These are phyloP conservation scores for Aspergillus sp. DNA, from an alignment of 2,329 filamentous ascomycete genomes.

Conservation along the genomic window DNA sequence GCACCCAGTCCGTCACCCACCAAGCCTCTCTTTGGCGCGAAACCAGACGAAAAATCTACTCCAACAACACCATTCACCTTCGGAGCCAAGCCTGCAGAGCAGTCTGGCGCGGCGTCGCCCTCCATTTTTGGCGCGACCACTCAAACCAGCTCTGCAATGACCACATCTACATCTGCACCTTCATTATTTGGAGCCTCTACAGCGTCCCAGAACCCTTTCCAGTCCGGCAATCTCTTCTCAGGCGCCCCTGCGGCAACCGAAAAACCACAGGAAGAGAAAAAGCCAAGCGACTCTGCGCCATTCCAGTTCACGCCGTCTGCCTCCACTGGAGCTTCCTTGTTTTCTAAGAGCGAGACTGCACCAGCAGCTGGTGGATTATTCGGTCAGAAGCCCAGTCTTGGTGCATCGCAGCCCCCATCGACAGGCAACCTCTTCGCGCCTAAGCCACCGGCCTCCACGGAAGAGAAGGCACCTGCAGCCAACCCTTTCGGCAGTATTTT, in stretches of 20 bases:
- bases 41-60: conserved; percentile 12
- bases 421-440: conserved; percentile 18
- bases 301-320: conserved; percentile 11
- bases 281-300: conserved; percentile 5
- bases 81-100: conserved; percentile 12
- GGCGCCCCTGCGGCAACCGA: conserved; percentile 8
- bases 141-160: conserved; percentile 7
- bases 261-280: conserved; percentile 9
- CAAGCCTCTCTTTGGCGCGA: conserved; percentile 17
- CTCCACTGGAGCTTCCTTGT: conserved; percentile 10
- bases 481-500: conserved; percentile 18
- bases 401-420: conserved; percentile 11
- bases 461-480: conserved; percentile 8
- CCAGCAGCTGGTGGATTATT: conserved; percentile 9
- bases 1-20: conserved; percentile 13
- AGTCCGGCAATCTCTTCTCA: conserved; percentile 14
- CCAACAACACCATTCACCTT: conserved; percentile 22
- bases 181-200: conserved; percentile 13
- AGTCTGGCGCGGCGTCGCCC: conserved; percentile 9
- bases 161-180: conserved; percentile 8
- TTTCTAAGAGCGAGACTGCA: conserved; percentile 11
- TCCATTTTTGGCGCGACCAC: conserved; percentile 2
- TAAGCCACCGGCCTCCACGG: conserved; percentile 10
- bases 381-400: conserved; percentile 1
- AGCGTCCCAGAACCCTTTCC: conserved; percentile 16